Base-by-base conservation (phyloP, 1,284 basidiomycete genomes). In the Pterulicium gracile region DNA sequence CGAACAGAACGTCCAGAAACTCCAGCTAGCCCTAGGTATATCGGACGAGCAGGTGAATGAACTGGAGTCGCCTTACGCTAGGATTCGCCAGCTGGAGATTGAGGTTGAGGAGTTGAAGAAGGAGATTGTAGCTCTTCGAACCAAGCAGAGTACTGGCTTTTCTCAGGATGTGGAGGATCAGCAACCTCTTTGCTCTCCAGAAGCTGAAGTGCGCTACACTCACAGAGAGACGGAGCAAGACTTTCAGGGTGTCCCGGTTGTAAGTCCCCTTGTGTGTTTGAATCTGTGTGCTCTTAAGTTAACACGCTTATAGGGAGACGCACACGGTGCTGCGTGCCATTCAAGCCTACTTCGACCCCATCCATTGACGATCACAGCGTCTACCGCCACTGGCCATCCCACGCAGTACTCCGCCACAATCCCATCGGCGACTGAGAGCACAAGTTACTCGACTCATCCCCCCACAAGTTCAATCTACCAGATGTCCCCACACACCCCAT, bases 1-100 rank as follows among this genome's bases (percentile, higher is more conserved):
- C 51, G 86, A 89, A 55, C 77, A 83, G 59, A 87, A 83, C 0
- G 86, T 89, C 32, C 81, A 81, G 1, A 86, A 85, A 57, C 72
- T 88, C 3, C 86, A 88, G 58, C 76, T 77, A 0, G 76, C 79
- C 0, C 68, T 87, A 27, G 79, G 79, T 0, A 74, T 79, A 51
- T 69, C 80, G 4, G 74, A 78, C 20, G 83, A 87, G 54, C 79
- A 86, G 52, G 74, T 84, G 19, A 70, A 75, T 4, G 75, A 77
- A 1, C 66, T 85, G 1, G 81, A 83, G 0, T 79, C 83, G 0
- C 80, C 82, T 0, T 66, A 80, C 12, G 61, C 77, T 54, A 78
- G 81, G 54, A 81, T 87, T 54, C 74, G 79, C 22, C 84, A 87
- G 56, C 75, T 88, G 45, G 81, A 88, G 58, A 75, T 82, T 55